Base-by-base conservation (phyloP, 164 flowering plant species). In the Akebia trifoliata region DNA sequence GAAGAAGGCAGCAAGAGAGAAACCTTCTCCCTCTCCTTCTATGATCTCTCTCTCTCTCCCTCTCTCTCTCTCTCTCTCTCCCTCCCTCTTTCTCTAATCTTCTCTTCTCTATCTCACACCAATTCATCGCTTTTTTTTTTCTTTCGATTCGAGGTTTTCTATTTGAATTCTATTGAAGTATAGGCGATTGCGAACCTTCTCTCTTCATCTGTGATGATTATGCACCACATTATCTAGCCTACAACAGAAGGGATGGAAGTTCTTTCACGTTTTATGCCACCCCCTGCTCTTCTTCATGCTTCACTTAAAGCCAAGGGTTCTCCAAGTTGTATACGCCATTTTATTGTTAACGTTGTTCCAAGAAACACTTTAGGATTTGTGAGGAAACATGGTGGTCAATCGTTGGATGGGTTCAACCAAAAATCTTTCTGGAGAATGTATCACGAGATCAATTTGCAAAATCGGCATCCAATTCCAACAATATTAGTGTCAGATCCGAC, bases 401-500 rank as follows among this genome's bases (percentile, higher is more conserved):
- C 30, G 36, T 25, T 49, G 62, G 28, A 6, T 25, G 21, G 9
- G 47, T 50, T 15, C 12, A 34, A 54, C 49, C 58, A 28, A 21
- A 66, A 37, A 51, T 24, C 25, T 17, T 40, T 67, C 21, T 48
- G 21, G 29, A 26, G 52, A 48, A 55, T 35, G 20, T 11, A 17
- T 65, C 32, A 40, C 57, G 34, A 34, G 24, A 30, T 15, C 26
- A 63, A 50, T 28, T 44, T 61, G 48, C 72, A 34, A 11, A 63
- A 43, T 22, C 51, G 21, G 22, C 37, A 50, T 31, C 62, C 49
- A 24, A 21, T 54, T 4, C 35, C 60, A 71, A 83, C 63, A 36
- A 57, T 35, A 35, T 66, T 11, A 68, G 76, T 58, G 82, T 59
- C 9, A 75, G 78, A 68, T 85, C 81, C 29, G 85, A 74, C 50